Base-by-base conservation (phyloP, 495 filamentous ascomycete genomes). In the Penicillium ucsense region DNA sequence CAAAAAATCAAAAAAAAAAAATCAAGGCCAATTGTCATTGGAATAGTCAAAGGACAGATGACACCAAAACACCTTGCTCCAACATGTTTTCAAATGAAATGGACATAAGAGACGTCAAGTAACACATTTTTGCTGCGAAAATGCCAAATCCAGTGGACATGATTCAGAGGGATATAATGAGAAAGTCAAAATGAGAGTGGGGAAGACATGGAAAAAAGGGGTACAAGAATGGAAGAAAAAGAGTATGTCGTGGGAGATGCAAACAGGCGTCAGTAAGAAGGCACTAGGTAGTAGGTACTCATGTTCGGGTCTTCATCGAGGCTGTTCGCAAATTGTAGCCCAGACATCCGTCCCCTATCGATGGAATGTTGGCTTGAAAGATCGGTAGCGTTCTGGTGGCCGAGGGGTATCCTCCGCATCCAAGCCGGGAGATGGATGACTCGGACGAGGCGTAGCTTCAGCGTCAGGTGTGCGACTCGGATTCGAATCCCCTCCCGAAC, bases 361-460 rank as follows among this genome's bases (percentile, higher is more conserved):
- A 39, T 51, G 47, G 36, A 47, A 51, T 9, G n/a, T 8, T 10
- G 54, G 44, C 28, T 54, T 36, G 40, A 52, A 50, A 8, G 48
- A 47, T 85, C 54, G 89, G 86, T 77, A 81, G 84, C 50, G 86
- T 80, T 49, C 86, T 84, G 64, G 74, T 83, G 12, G 82, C 78
- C 63, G 80, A 75, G 45, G 87, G 80, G 70, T 90, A 79, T 46
- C 79, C 77, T 47, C 87, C 72, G 58, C 82, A 83, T 65, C 60
- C 9, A 59, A 49, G 35, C 42, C 53, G 0, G 60, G 57, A 4
- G 61, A 65, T 28, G 63, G 66, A 49, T 68, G 63, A 20, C 61
- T 36, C 30, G 68, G 66, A 9, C 66, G 65, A 20, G 68, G 68
- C 3, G 68, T 72, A 6, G 65, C 65, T 38, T 72, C 66, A 4